Base-by-base conservation (phyloP, 202 grass and related monocot genomes). In the Dendrocalamus latiflorus region DNA sequence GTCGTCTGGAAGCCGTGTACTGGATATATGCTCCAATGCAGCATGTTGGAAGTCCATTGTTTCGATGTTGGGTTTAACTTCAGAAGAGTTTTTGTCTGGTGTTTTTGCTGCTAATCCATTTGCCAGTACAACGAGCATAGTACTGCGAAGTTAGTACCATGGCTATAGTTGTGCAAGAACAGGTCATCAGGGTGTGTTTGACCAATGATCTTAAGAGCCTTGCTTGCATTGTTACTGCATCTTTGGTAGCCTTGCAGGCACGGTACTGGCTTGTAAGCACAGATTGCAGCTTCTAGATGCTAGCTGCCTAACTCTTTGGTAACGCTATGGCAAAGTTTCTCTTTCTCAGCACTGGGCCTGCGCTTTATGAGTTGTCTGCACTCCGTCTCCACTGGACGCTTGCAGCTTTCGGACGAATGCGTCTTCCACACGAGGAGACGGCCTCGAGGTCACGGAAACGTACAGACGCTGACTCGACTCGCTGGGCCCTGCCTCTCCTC, bases 341-440 rank as follows among this genome's bases (percentile, higher is more conserved):
- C 6, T 20, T 4, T n/a, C n/a, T n/a, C n/a, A 21, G 54, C 8
- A 43, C 3, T 28, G 1, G 9, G 24, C 4, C 11, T 9, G 57
- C 10, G 10, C 11, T 60, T 25, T 15, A 30, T 16, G 20, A 67
- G 16, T 7, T 9, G 2, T 9, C 1, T 4, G 1, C 0, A n/a
- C 3, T 28, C 6, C 54, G 42, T 63, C 30, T 82, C 5, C 54
- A 17, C n/a, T n/a, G n/a, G n/a, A n/a, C n/a, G n/a, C n/a, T 4
- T 0, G 2, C 1, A 9, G 45, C 0, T 0, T 0, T 0, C 0
- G 0, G n/a, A n/a, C n/a, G n/a, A 70, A 39, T 64, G 6, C 49
- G 58, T 20, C 41, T 70, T 66, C 66, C 0, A 11, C 0, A 0
- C 20, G 4, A 57, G 37, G 13, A n/a, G n/a, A n/a, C n/a, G n/a